Evolutionary conservation across 352 stramenopile genomes (phyloP), one percentile per base, ranked within the genome.

Genomic region (Phytophthora aleatoria): DNA sequence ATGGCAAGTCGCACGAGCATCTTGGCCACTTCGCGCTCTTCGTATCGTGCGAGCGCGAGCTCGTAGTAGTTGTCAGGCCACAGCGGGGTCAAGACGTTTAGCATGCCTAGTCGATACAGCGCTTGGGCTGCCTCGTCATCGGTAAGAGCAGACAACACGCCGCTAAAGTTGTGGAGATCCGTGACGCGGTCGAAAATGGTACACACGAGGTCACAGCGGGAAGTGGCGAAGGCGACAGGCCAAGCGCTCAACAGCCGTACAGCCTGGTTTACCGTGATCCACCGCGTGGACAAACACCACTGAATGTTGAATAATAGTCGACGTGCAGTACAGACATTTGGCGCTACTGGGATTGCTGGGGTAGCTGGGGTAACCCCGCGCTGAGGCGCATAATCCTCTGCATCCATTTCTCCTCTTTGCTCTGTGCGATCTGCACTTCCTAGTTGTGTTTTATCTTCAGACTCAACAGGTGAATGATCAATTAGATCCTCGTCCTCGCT

Each of bases 41-140:
- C 85, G 53, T 90, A 91, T 5, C 73, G 67, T n/a, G 76, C 47
- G 12, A 94, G 53, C 9, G 85, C 71, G 7, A 94, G 74, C 58
- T 92, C 81, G 49, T 94, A 94, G 66, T 92, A 92, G 54, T 89
- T 87, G 59, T 94, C 83, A 2, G 82, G 79, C 16, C 80, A 74
- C 51, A 94, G 52, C 13, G 83, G 78, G 11, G 76, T 84, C 76
- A 84, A 87, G 5, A 90, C 52, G 45, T 94, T 92, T 30, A 94
- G 70, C 78, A 86, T 92, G 0, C 85, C 85, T 16, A 92, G 61
- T 36, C 83, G 77, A 51, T 88, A 87, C 16, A 88, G 55, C 50
- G 78, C 79, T 57, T 92, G 82, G 12, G 68, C 74, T 2, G 78
- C 77, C 51, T 94, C 86, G 3, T 63, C 53, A 36, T 91, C 81